These are phyloP conservation scores for Aspergillus baeticus DNA, from an alignment of 495 filamentous ascomycete genomes.

Conservation along the genomic window DNA sequence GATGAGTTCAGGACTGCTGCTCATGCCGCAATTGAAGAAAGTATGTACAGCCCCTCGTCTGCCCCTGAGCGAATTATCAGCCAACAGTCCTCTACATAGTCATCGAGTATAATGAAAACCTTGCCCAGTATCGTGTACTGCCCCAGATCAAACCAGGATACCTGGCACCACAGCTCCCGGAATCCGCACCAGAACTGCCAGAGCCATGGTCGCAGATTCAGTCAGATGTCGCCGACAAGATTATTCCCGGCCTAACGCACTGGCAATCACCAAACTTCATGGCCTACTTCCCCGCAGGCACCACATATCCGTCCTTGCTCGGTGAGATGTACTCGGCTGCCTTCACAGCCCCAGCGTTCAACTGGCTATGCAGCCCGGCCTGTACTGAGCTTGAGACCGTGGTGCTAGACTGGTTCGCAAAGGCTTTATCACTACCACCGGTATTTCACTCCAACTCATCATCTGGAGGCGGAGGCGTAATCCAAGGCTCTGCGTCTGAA, in stretches of 20 bases:
- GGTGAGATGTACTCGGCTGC: slow-evolving; percentile 91
- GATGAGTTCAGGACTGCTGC: slow-evolving; percentile 80
- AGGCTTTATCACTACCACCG: slow-evolving; percentile 67
- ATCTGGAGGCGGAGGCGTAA: slow-evolving; percentile 80
- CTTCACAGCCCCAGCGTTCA: slow-evolving; percentile 89
- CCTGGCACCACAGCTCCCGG: slow-evolving; percentile 74
- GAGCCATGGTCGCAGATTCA: slow-evolving; percentile 83
- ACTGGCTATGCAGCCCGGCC: slow-evolving; percentile 94
- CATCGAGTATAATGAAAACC: slow-evolving; percentile 74
- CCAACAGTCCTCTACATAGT: too few relatives aligned
- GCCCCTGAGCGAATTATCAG: background rate
- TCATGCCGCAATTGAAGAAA: slow-evolving; percentile 79
- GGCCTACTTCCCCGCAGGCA: slow-evolving; percentile 90
- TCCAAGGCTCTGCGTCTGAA: slow-evolving; percentile 91
- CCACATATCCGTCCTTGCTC: slow-evolving; percentile 82
- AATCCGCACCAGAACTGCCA: slow-evolving; percentile 64
- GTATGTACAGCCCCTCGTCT: too few relatives aligned
- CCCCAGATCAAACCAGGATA: slow-evolving; percentile 85
- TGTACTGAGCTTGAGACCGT: slow-evolving; percentile 95
- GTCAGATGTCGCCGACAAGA: slow-evolving; percentile 79
- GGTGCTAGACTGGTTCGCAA: slow-evolving; percentile 90
- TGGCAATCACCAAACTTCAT: slow-evolving; percentile 97
- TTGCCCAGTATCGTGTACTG: slow-evolving; percentile 69
- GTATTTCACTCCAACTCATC: slow-evolving; percentile 75
- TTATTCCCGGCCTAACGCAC: slow-evolving; percentile 92